Base-by-base conservation (phyloP, 441 rosid species). In the Melastoma candidum region DNA sequence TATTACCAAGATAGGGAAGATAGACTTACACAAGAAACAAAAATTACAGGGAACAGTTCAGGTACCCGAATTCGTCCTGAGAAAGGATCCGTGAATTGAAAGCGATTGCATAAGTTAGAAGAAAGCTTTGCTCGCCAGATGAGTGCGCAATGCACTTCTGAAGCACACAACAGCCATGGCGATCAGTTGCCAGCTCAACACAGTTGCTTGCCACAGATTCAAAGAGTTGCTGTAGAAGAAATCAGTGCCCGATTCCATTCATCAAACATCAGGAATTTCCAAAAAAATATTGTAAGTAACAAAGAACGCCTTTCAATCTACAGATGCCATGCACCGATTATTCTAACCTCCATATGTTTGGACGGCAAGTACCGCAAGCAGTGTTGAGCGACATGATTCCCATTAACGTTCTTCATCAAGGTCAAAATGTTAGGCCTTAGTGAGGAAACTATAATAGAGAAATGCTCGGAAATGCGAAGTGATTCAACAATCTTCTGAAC, bases 361-460 rank as follows among this genome's bases (percentile, higher is more conserved):
- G 43, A 36, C 17, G 36, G 14, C 56, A 52, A 52, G 24, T 29
- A 78, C 49, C 69, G 70, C 60, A 80, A 71, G 68, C 83, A 80
- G 46, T 76, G 79, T 70, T 75, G 79, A 36, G 69, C 71, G 1
- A 80, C 83, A 60, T 80, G 86, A 58, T 80, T 80, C 43, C 86
- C 83, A 49, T 80, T 75, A 49, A 71, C 44, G 58, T 80, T 74
- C 60, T 53, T 73, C 58, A 71, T 70, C 54, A 80, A 73, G 50
- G 63, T 56, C 32, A 67, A 63, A 64, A 80, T 67, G 17, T 79
- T 79, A 36, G 70, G 76, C 56, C 65, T 69, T 53, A 80, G 59
- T 46, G 79, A 74, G 49, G 74, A 63, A 45, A 61, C 65, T 66
- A 80, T 75, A 9, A 80, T 49, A 26, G 51, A 61, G 36, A 67